Evolutionary conservation across 768 basidiomycete genomes (phyloP).

Genomic region (Leccinum imitatum): DNA sequence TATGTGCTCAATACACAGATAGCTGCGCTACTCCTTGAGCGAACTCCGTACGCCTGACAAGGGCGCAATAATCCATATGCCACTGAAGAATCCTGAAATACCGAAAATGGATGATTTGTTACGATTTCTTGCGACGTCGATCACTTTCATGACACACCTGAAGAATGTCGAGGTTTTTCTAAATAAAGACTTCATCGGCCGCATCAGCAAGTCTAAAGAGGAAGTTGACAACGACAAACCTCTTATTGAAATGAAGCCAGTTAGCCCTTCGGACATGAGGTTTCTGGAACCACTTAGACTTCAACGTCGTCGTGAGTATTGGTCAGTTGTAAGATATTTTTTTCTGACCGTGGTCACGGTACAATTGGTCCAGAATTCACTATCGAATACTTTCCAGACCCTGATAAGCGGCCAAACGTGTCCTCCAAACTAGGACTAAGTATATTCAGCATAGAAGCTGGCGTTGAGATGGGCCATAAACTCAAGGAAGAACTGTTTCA

Average conservation of each 20-base stretch:
- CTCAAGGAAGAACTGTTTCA: neutral
- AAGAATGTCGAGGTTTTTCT: constrained; percentile 74
- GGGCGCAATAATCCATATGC: constrained; percentile 88
- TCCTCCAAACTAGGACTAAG: constrained; percentile 22
- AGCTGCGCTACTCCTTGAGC: constrained; percentile 70
- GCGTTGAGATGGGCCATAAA: neutral
- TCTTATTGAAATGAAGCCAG: constrained; percentile 52
- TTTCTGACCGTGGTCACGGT: neutral
- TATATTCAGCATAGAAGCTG: constrained; percentile 24
- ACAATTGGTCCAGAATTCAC: neutral
- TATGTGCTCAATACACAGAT: neutral
- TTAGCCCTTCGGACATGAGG: constrained; percentile 62
- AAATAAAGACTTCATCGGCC: constrained; percentile 66
- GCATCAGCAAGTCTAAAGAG: constrained; percentile 58
- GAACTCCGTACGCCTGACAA: constrained; percentile 38
- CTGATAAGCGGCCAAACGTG: neutral
- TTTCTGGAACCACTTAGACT: constrained; percentile 47
- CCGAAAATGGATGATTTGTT: constrained; percentile 80
- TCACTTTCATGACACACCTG: constrained; percentile 87
- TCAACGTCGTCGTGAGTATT: constrained; percentile 40
- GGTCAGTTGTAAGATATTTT: neutral
- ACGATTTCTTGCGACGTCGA: constrained; percentile 82
- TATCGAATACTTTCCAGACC: neutral
- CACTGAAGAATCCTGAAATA: constrained; percentile 72
- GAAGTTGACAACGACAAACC: constrained; percentile 40